These are phyloP conservation scores for Primulina eburnea DNA, from an alignment of 257 asterid species.

Conservation along the genomic window DNA sequence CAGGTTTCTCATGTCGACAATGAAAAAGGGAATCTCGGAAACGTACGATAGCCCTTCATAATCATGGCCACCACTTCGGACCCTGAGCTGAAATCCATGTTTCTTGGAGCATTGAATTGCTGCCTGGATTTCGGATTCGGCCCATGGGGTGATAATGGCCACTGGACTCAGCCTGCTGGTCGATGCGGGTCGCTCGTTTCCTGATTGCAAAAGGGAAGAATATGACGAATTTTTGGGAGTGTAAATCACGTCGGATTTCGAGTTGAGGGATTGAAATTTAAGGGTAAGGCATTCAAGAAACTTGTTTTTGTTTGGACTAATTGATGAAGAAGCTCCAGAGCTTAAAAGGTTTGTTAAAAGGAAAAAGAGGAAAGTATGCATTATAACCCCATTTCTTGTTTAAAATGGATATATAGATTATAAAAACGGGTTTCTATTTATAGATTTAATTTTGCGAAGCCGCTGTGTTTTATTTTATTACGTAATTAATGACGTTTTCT, in stretches of 20 bases:
- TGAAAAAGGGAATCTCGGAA: conserved; percentile 30
- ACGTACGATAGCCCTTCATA: conserved; percentile 43
- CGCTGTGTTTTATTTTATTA: too few species aligned
- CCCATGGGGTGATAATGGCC: conserved; percentile 32
- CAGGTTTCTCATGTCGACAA: conserved; percentile 37
- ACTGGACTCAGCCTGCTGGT: conserved; percentile 17
- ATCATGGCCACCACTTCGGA: conserved; percentile 50
- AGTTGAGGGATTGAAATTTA: neutral
- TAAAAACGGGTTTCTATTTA: too few species aligned
- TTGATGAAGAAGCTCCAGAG: conserved; percentile 6
- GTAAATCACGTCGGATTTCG: neutral
- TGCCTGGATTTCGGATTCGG: conserved; percentile 34
- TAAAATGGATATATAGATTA: too few species aligned
- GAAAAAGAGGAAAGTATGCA: too few species aligned
- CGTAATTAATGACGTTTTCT: too few species aligned
- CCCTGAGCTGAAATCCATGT: conserved; percentile 29
- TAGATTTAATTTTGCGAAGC: too few species aligned
- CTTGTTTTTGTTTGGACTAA: neutral
- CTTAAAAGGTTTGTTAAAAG: neutral
- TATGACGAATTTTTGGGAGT: conserved; percentile 21
- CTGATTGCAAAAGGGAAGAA: conserved; percentile 5
- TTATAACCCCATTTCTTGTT: too few species aligned
- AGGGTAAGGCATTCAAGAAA: conserved; percentile 26
- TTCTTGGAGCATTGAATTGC: conserved; percentile 33
- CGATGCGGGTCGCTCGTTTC: conserved; percentile 2